A percentile compares a stretch with the other conserved stretches of the same genome.
These are phyloP conservation scores for Schwanniomyces pseudopolymorphus DNA, from an alignment of 805 yeast genomes.

Conservation along the genomic window DNA sequence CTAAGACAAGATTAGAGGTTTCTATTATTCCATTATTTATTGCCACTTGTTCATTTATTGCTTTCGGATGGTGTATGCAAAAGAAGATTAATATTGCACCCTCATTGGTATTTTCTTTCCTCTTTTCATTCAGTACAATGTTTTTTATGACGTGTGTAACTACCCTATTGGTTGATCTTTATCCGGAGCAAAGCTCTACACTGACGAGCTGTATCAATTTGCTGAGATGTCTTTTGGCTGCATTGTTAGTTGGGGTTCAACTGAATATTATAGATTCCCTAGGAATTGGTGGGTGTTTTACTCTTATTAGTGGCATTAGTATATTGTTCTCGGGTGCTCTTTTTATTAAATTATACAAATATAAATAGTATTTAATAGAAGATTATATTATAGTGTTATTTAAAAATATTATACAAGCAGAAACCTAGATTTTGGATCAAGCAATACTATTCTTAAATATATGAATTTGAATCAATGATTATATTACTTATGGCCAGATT, in stretches of 20 bases:
- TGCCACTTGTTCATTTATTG: conserved; percentile 39
- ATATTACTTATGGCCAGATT: too few species aligned
- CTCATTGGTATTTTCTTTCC: conserved; percentile 53
- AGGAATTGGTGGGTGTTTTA: conserved; percentile 72
- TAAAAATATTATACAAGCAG: too few species aligned
- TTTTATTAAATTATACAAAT: too few species aligned
- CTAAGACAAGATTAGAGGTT: conserved; percentile 50
- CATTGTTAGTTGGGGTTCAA: conserved; percentile 65
- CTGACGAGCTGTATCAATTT: conserved; percentile 70
- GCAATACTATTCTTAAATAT: too few species aligned
- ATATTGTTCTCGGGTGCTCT: background rate
- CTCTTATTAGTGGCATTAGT: conserved; percentile 58
- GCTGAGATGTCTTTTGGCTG: conserved; percentile 65
- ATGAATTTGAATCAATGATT: too few species aligned
- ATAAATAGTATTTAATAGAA: too few species aligned
- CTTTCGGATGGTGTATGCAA: conserved; percentile 73
- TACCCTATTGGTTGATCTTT: conserved; percentile 69
- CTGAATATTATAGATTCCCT: conserved; percentile 54
- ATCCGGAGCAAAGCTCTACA: conserved; percentile 66
- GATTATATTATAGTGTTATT: too few species aligned
- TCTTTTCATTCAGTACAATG: conserved; percentile 54
- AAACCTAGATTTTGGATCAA: too few species aligned
- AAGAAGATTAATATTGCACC: conserved; percentile 47
- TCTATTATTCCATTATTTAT: conserved; percentile 39
- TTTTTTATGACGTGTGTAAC: conserved; percentile 54